A percentile compares a stretch with the other conserved stretches of the same genome.
Conservation (phyloP, 768 basidiomycete species). For the Multifurca ochricompacta region DNA sequence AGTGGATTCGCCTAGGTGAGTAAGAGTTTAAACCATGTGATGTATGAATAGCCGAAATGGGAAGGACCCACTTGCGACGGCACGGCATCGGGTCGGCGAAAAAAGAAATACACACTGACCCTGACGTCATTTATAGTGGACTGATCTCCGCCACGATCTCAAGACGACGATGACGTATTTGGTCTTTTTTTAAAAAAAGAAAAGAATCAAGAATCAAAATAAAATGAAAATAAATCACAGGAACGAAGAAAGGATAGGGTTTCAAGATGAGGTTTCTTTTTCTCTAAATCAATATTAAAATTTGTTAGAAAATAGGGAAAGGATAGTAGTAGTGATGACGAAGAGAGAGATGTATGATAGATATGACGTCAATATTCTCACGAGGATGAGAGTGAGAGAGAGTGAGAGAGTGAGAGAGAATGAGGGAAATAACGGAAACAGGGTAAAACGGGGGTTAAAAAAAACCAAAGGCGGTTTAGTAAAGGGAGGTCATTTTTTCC, state of each 20-base stretch:
- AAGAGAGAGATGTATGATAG: background rate
- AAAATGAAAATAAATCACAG: background rate
- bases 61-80: too few species aligned
- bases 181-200: background rate
- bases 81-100: background rate
- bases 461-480: too few species aligned
- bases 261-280: too few species aligned
- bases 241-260: too few species aligned
- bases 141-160: conserved; percentile 22
- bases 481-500: too few species aligned
- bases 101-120: background rate
- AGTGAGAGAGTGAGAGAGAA: background rate
- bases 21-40: too few species aligned
- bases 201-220: background rate
- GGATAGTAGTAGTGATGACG: background rate
- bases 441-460: too few species aligned
- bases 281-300: too few species aligned
- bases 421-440: too few species aligned
- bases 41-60: too few species aligned
- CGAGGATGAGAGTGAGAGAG: background rate
- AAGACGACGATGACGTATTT: conserved; percentile 17
- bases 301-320: too few species aligned
- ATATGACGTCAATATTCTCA: conserved; percentile 18
- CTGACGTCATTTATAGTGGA: conserved; percentile 22
- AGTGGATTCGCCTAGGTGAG: conserved; percentile 77